Evolutionary conservation across 371 early-diverging fungal species (phyloP), one percentile per base, ranked within the genome.

Genomic region (Mortierella sp.): DNA sequence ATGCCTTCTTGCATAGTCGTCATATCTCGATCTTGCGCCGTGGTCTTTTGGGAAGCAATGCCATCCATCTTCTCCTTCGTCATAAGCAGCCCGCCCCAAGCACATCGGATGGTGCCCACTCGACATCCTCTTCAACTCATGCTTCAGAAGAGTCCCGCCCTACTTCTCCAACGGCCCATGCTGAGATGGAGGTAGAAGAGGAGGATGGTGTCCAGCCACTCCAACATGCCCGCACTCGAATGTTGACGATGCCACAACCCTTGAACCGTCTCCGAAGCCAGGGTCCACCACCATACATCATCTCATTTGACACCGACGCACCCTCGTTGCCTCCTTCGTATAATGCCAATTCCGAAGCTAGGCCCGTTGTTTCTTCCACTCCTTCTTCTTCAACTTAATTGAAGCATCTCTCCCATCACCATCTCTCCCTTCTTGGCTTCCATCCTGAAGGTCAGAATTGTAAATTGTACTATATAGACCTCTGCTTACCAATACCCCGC

Each of bases 201-300:
- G 37, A 23, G 29, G 59, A 59, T 43, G 37, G 44, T 43, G 23
- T 45, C 37, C 59, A 45, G 16, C 37, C 59, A 37, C 7, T 44
- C 37, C 25, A 45, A 30, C 26, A 0, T 29, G 62, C 28, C 16
- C 18, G 26, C 52, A 15, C 50, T 59, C 73, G 64, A 59, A 48
- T 43, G 29, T 28, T 29, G 12, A 25, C 26, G 16, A 29, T 23
- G 26, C n/a, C 60, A 19, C 72, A 66, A 3, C 28, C 51, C 0
- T 43, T 77, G n/a, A 53, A 59, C 48, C 72, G 79, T 15, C 61
- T 72, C n/a, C 68, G 79, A 29, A 77, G 79, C 29, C 64, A 57
- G 47, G 79, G 79, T 16, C 79, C 79, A n/a, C 79, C 79, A 12
- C 79, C 79, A 19, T 77, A 77, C 52, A 43, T 77, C 47, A 58